Evolutionary conservation across 2,329 filamentous ascomycete genomes (phyloP), one percentile per base, ranked within the genome.

Genomic region (Penicillium concentricum): DNA sequence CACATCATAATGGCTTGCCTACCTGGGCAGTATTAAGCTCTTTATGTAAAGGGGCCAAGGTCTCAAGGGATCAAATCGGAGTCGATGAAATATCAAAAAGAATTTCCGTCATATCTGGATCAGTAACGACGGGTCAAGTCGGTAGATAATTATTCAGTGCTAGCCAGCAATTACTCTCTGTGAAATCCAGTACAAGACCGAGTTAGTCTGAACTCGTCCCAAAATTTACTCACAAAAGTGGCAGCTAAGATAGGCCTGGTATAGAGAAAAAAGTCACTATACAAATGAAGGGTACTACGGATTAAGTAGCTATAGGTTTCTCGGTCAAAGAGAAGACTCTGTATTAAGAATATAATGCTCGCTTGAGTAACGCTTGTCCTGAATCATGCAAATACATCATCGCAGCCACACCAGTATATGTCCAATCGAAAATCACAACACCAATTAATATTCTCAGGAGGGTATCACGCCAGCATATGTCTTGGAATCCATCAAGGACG

Each of bases 391-490:
- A 53, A 57, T 34, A 41, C 18, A 44, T 42, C 44, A 45, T 13
- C 22, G 16, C 13, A 54, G 26, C 45, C 46, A 44, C 47, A 57
- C 48, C 22, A 26, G 32, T 47, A 50, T 59, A 57, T 57, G 56
- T 54, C 42, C 43, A 61, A 57, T 43, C 12, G 10, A 48, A 51
- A 51, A 54, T 47, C 51, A 43, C 10, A 56, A 52, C 13, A 46
- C 42, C 30, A 51, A 52, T 41, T 34, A 45, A 39, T 41, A 16
- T 42, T 46, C 42, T n/a, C 52, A 49, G 13, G n/a, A 35, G 60
- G 61, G 56, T 66, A 65, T 66, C 62, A 63, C 43, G 51, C 54
- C 61, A 51, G 41, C 34, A 39, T 30, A 48, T 49, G 44, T 22
- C 51, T 45, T 44, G 20, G 34, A 41, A 50, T 20, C 34, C 52